Evolutionary conservation across 2,329 filamentous ascomycete species (phyloP).

Genomic region (Thermothelomyces thermophilus): DNA sequence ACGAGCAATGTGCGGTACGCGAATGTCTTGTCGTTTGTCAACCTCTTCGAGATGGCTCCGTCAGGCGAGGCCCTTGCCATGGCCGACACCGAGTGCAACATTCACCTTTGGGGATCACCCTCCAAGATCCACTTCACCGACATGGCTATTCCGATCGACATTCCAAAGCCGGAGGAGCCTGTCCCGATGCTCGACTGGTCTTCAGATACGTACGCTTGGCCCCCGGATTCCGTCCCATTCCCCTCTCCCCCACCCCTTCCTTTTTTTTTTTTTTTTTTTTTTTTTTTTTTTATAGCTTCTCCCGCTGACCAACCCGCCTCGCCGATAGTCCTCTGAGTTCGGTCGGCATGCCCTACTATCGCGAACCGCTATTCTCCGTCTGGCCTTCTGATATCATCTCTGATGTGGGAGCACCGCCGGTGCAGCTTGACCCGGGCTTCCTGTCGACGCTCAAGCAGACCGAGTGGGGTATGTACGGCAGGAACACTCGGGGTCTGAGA

Average conservation of each 20-base stretch:
- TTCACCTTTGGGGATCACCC: constrained; percentile 85
- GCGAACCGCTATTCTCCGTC: constrained; percentile 77
- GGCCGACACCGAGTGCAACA: constrained; percentile 67
- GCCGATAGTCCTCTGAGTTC: constrained; percentile 64
- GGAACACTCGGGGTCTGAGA: constrained; percentile 63
- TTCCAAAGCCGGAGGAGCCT: constrained; percentile 59
- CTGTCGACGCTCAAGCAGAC: constrained; percentile 61
- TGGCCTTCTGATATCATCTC: constrained; percentile 82
- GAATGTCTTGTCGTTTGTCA: constrained; percentile 67
- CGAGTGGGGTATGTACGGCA: constrained; percentile 72
- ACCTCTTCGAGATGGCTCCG: constrained; percentile 76
- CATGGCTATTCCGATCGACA: constrained; percentile 68
- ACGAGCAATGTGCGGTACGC: constrained; percentile 79
- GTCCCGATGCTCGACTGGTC: constrained; percentile 60
- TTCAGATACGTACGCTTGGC: constrained; percentile 54
- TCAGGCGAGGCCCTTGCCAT: constrained; percentile 82
- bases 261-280: no score
- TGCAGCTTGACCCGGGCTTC: constrained; percentile 65
- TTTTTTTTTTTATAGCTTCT: no score
- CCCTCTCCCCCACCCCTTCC: background rate
- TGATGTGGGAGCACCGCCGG: constrained; percentile 77
- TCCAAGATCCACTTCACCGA: constrained; percentile 83
- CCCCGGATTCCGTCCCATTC: no score
- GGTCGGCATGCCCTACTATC: constrained; percentile 89
- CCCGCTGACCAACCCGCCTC: background rate